Evolutionary conservation across 495 filamentous ascomycete species (phyloP).

Genomic region (Penicillium angulare): DNA sequence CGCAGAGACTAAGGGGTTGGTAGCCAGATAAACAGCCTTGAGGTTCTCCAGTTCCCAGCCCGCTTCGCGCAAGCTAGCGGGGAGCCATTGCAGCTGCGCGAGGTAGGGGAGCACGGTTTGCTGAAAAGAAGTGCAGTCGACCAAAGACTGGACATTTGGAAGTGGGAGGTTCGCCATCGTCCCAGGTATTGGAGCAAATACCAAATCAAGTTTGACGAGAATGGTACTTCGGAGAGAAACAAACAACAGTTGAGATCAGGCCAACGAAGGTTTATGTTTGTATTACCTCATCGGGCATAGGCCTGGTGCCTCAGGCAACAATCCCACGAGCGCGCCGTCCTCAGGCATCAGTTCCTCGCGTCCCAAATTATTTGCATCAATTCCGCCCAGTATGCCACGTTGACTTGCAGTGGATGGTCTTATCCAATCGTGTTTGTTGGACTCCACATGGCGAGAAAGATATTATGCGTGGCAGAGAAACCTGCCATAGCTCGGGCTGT

Average conservation of each 20-base stretch:
- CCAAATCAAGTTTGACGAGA: neutral
- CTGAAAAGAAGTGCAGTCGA: constrained; percentile 70
- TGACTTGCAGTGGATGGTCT: constrained; percentile 7
- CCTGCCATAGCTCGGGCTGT: constrained; percentile 95
- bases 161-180: constrained; percentile 58
- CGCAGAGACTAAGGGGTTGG: constrained; percentile 82
- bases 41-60: constrained; percentile 54
- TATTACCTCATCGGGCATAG: constrained; percentile 29
- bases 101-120: constrained; percentile 74
- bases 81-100: constrained; percentile 71
- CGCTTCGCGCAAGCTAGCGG: constrained; percentile 58
- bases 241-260: constrained; percentile 4
- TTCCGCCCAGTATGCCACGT: constrained; percentile 8
- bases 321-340: constrained; percentile 5
- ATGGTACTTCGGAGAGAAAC: constrained; percentile 1
- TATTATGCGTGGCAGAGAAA: constrained; percentile 96
- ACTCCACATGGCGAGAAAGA: constrained; percentile 42
- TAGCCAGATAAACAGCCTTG: constrained; percentile 72
- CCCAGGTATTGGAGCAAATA: neutral
- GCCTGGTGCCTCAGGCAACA: constrained; percentile 22
- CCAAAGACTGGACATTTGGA: constrained; percentile 63
- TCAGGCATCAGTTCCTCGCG: constrained; percentile 18
- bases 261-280: constrained; percentile 16
- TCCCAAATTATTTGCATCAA: constrained; percentile 11
- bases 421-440: constrained; percentile 4